Conservation (phyloP, 495 filamentous ascomycete genomes). For the Aspergillus biplanus region DNA sequence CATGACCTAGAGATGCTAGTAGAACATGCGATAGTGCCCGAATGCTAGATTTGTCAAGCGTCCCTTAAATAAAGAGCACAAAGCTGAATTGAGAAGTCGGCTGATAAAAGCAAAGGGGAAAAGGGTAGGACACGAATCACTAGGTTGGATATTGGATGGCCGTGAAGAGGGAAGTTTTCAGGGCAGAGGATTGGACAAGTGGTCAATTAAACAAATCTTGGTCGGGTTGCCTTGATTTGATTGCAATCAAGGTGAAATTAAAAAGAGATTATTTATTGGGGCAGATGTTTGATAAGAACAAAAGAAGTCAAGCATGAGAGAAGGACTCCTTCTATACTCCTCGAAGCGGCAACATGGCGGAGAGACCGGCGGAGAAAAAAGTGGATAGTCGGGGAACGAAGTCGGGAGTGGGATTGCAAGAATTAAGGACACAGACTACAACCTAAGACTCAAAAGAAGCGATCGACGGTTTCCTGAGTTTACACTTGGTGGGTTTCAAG, state of each 20-base stretch:
- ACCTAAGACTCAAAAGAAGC: not conserved
- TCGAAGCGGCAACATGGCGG: slow-evolving; percentile 10
- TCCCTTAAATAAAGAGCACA: slow-evolving; percentile 12
- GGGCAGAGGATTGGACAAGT: not conserved
- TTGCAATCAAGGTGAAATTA: too few relatives aligned
- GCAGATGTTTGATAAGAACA: not conserved
- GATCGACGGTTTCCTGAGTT: slow-evolving; percentile 21
- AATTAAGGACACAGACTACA: not conserved
- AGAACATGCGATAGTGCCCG: not conserved
- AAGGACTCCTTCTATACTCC: not conserved
- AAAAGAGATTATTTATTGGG: too few relatives aligned
- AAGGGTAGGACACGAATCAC: slow-evolving; percentile 6
- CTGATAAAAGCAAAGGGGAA: slow-evolving; percentile 1
- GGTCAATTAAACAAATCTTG: too few relatives aligned
- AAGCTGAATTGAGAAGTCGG: not conserved
- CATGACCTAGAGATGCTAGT: slow-evolving; percentile 52
- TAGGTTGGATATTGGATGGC: not conserved
- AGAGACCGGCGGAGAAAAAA: slow-evolving; percentile 4
- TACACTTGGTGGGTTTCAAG: slow-evolving; percentile 19
- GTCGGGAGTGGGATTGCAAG: slow-evolving; percentile 5
- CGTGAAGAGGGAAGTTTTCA: too few relatives aligned
- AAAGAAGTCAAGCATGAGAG: not conserved
- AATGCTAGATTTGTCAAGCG: not conserved
- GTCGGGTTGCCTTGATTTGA: too few relatives aligned
- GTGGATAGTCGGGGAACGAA: slow-evolving; percentile 4